Evolutionary conservation across 441 rosid species (phyloP).

Genomic region (Pelargonium cotyledonis): DNA sequence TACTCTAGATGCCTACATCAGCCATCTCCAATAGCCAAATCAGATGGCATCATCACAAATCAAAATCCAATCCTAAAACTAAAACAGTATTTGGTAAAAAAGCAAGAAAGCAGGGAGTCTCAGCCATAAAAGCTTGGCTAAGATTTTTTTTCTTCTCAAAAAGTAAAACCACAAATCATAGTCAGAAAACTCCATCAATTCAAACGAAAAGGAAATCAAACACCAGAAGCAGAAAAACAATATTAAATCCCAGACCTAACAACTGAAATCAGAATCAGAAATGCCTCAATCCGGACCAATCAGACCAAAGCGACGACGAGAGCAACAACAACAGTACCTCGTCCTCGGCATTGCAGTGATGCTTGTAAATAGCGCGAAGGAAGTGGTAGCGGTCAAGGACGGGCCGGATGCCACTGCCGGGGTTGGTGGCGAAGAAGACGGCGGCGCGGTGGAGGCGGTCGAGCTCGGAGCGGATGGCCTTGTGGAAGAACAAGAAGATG

Average conservation of each 20-base stretch:
- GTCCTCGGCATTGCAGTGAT: slow-evolving; percentile 69
- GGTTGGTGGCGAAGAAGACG: slow-evolving; percentile 53
- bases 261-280: neutral
- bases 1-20: neutral
- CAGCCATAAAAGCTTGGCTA: too few species aligned
- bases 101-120: neutral
- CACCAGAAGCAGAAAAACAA: neutral
- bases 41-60: neutral
- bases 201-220: neutral
- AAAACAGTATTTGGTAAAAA: neutral
- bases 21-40: neutral
- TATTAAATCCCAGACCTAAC: neutral
- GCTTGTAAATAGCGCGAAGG: slow-evolving; percentile 55
- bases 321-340: slow-evolving; percentile 37
- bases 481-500: slow-evolving; percentile 56
- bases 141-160: too few species aligned
- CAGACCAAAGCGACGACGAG: too few species aligned
- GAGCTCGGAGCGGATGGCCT: slow-evolving; percentile 61
- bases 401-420: slow-evolving; percentile 33
- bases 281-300: neutral
- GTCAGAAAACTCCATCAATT: neutral
- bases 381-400: slow-evolving; percentile 48
- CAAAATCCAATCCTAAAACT: neutral
- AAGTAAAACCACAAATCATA: neutral
- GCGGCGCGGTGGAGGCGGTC: slow-evolving; percentile 61